Evolutionary conservation across 345 rosid genomes (phyloP).

Genomic region (Lepidium aucheri): DNA sequence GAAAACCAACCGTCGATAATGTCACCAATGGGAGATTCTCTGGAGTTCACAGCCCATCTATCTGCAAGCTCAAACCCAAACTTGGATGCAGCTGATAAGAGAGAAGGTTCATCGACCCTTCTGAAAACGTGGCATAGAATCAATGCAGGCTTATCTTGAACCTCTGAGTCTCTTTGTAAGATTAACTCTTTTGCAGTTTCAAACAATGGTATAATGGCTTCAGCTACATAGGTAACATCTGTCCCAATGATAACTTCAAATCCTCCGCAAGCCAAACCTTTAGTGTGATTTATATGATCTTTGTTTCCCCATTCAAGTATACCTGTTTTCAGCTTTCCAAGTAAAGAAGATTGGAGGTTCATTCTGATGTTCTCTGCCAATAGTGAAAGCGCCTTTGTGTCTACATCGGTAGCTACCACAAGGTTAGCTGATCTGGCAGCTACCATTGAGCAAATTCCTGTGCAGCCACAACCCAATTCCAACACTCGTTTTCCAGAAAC

Average conservation of each 20-base stretch:
- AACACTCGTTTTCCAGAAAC: conserved; percentile 59
- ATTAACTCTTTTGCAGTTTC: conserved; percentile 63
- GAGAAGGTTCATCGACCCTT: conserved; percentile 64
- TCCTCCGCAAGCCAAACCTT: conserved; percentile 34
- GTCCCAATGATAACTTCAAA: conserved; percentile 79
- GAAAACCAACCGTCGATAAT: conserved; percentile 55
- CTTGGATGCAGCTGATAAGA: conserved; percentile 54
- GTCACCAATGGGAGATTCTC: conserved; percentile 26
- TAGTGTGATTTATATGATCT: conserved; percentile 47
- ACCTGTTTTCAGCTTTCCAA: conserved; percentile 37
- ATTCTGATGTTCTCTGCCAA: conserved; percentile 44
- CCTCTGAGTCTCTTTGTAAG: conserved; percentile 20
- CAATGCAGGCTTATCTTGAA: conserved; percentile 35
- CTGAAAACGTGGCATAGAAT: conserved; percentile 74
- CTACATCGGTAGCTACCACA: conserved; percentile 79
- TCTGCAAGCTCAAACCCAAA: conserved; percentile 62
- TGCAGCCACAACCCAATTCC: conserved; percentile 80
- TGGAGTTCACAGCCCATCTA: conserved; percentile 44
- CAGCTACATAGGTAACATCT: conserved; percentile 66
- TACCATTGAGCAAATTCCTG: conserved; percentile 88
- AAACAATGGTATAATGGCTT: conserved; percentile 64
- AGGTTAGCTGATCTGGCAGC: conserved; percentile 52
- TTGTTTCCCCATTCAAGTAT: conserved; percentile 73
- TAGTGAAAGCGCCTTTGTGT: conserved; percentile 49
- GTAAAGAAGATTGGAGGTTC: conserved; percentile 39